Evolutionary conservation across 148 eudicot genomes (phyloP).

Genomic region (Pharnaceum exiguum): DNA sequence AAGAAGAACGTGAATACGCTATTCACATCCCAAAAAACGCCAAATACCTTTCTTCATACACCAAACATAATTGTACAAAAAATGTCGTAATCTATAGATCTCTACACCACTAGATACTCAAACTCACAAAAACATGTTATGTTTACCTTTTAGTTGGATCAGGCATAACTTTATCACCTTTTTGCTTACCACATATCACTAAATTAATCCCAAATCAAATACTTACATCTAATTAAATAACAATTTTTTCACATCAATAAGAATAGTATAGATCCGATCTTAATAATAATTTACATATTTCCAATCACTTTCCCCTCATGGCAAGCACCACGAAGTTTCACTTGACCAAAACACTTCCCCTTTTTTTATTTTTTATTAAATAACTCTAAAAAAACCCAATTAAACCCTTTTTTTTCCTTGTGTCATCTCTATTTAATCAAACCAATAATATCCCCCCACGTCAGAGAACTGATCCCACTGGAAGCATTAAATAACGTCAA

Average conservation of each 20-base stretch:
- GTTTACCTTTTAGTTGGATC: not conserved
- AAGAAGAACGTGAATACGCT: too few species aligned
- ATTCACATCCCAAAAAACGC: not conserved
- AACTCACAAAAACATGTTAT: not conserved
- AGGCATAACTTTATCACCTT: not conserved
- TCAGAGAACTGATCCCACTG: not conserved
- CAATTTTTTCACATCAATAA: too few species aligned
- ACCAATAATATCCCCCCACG: constrained; percentile 6
- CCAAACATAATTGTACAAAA: too few species aligned
- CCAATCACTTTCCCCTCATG: not conserved
- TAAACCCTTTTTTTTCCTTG: not conserved
- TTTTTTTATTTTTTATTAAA: too few species aligned
- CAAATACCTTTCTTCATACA: too few species aligned
- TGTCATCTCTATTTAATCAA: not conserved
- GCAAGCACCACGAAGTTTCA: constrained; percentile 4
- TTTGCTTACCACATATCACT: not conserved
- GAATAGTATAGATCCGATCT: not conserved
- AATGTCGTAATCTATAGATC: too few species aligned
- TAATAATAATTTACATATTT: not conserved
- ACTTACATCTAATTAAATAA: too few species aligned
- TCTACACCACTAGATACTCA: not conserved
- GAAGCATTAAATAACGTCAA: not conserved
- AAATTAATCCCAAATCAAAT: not conserved
- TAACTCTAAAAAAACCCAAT: not conserved
- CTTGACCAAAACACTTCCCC: not conserved